Conservation (phyloP, 2,329 filamentous ascomycete genomes). For the Xylaria sp. region DNA sequence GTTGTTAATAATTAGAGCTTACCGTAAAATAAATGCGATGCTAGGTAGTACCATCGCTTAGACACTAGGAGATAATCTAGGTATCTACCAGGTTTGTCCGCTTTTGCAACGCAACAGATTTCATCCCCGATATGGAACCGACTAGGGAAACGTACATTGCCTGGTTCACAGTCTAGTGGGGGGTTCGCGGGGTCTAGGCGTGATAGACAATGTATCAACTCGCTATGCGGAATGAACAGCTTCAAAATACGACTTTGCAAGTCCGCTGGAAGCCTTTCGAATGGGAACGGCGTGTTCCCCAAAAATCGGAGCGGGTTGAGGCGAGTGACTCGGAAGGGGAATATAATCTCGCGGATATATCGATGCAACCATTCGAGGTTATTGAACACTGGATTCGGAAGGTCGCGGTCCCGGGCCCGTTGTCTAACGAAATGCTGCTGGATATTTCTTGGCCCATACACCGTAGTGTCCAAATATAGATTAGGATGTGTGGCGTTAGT, state of each 20-base stretch:
- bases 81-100: conserved; percentile 44
- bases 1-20: neutral
- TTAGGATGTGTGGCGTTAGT: conserved; percentile 38
- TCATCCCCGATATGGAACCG: conserved; percentile 48
- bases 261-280: conserved; percentile 40
- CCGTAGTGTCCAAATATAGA: conserved; percentile 29
- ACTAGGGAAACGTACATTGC: conserved; percentile 38
- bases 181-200: conserved; percentile 47
- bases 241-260: conserved; percentile 46
- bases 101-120: conserved; percentile 42
- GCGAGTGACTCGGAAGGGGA: conserved; percentile 1
- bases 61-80: conserved; percentile 49
- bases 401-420: neutral
- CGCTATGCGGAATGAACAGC: conserved; percentile 43
- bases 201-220: conserved; percentile 51
- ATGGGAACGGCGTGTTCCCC: conserved; percentile 30
- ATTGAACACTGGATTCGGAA: neutral
- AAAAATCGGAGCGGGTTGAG: neutral
- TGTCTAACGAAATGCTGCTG: neutral
- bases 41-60: conserved; percentile 48
- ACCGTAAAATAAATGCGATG: conserved; percentile 53
- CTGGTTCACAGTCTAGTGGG: conserved; percentile 29
- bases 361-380: neutral
- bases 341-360: neutral
- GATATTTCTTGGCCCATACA: neutral